Evolutionary conservation across 2,329 filamentous ascomycete species (phyloP).

Genomic region (Atkinsonella texensis): DNA sequence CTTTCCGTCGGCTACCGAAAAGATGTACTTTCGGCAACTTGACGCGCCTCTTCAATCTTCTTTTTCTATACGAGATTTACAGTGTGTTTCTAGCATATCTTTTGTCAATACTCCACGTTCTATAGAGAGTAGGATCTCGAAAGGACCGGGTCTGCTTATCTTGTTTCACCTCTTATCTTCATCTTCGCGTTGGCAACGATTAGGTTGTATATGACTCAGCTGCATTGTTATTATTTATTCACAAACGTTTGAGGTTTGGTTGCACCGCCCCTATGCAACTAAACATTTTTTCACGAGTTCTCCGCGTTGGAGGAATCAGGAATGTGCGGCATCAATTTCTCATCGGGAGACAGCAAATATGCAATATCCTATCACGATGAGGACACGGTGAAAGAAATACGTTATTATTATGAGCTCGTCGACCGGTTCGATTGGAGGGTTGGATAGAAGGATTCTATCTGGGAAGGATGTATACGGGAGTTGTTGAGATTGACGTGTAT

Average conservation of each 20-base stretch:
- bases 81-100: neutral
- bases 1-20: no score
- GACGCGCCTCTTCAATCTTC: neutral
- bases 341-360: neutral
- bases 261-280: neutral
- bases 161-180: neutral
- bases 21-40: neutral
- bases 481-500: neutral
- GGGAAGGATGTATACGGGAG: neutral
- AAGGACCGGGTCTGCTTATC: neutral
- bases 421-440: neutral
- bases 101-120: neutral
- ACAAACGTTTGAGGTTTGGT: no score
- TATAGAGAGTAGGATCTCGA: neutral
- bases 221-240: no score
- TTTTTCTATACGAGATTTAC: neutral
- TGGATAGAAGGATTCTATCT: neutral
- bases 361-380: neutral
- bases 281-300: neutral
- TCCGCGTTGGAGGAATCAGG: neutral
- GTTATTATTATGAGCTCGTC: neutral
- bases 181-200: no score
- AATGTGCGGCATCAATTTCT: neutral
- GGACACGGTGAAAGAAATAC: neutral
- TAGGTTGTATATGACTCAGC: no score